A percentile compares a stretch with the other conserved stretches of the same genome.
These are phyloP conservation scores for Hymenoscyphus albidus DNA, from an alignment of 2,329 filamentous ascomycete species.

Conservation along the genomic window DNA sequence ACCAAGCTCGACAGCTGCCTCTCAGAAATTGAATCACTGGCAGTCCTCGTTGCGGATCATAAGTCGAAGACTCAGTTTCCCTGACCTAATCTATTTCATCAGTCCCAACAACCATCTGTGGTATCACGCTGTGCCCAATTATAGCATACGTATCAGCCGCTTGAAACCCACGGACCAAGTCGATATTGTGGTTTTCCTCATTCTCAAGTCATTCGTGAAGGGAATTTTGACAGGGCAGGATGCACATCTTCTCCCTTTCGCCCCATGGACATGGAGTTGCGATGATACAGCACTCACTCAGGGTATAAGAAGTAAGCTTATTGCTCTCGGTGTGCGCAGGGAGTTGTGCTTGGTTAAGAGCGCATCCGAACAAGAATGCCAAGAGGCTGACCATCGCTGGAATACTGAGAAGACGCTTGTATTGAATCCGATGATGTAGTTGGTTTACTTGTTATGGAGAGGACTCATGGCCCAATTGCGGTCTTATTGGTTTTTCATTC, in stretches of 20 bases:
- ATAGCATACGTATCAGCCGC: neutral
- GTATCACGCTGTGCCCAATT: neutral
- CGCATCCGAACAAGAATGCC: neutral
- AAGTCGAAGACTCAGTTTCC: neutral
- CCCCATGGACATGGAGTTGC: constrained; percentile 10
- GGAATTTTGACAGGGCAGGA: neutral
- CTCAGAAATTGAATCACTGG: neutral
- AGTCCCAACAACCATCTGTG: neutral
- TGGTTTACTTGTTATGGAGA: too few species aligned
- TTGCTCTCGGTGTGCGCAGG: neutral
- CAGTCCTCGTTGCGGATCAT: neutral
- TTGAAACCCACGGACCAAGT: neutral
- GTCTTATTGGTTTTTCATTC: too few species aligned
- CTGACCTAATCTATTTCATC: neutral
- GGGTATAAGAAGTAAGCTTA: neutral
- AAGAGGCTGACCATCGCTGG: neutral
- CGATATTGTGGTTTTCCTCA: constrained; percentile 2
- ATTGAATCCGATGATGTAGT: neutral
- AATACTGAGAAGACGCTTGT: neutral
- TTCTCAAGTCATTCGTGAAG: neutral
- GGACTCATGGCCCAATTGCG: too few species aligned
- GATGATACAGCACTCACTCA: neutral
- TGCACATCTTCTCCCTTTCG: neutral
- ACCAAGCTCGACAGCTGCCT: neutral
- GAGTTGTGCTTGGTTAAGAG: constrained; percentile 1